Base-by-base conservation (phyloP, 345 rosid species). In the Bruguiera parviflora region DNA sequence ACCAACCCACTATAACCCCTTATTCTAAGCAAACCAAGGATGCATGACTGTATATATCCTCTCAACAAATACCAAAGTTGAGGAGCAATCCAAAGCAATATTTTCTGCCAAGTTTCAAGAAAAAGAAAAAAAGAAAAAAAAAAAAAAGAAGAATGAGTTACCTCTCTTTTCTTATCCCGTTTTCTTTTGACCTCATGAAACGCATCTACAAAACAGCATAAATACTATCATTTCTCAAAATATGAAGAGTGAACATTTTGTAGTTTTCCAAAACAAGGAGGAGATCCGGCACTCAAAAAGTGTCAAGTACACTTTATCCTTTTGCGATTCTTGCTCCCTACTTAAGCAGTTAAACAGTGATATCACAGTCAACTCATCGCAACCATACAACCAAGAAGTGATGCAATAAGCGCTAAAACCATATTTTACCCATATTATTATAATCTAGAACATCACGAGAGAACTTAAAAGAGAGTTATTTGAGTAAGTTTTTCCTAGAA, bases 141-240 rank as follows among this genome's bases (percentile, higher is more conserved):
- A 1, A 64, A 6, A 58, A 22, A 31, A 1, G 58, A 6, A 20
- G n/a, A 56, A 56, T 10, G 6, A 24, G 20, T 59, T 82, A 91
- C 98, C 91, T 91, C 97, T 80, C 89, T 93, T 66, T 73, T 88
- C 80, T 77, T 84, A 67, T 88, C 96, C 8, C 96, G 96, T 73
- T 81, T 93, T 57, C 94, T 86, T 76, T 80, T 93, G 63, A 93
- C 98, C 85, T 89, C 97, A 61, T 76, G 94, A 78, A 93, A 93
- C 57, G 97, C 69, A 82, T 83, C 98, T 93, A 93, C 69, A 61
- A 64, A 81, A 69, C 71, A 65, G 78, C 49, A 66, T 31, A 71
- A 8, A 43, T 51, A 59, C 11, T 56, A 43, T 79, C 65, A 80
- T 15, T 43, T 43, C 5, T 13, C 19, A 13, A 43, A 43, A 43